These are phyloP conservation scores for Eucalyptus regnans DNA, from an alignment of 345 rosid species.

Conservation along the genomic window DNA sequence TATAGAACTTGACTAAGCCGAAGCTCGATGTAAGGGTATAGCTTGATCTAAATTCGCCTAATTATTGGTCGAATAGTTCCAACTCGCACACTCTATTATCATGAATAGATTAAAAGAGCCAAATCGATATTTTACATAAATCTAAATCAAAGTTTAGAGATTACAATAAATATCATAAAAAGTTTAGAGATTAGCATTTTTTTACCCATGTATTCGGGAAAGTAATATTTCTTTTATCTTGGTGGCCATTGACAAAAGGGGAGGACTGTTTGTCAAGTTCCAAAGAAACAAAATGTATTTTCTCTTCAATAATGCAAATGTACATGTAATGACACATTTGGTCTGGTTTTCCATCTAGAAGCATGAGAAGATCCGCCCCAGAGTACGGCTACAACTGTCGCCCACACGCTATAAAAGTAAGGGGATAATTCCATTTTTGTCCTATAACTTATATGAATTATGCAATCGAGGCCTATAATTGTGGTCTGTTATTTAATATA, in stretches of 20 bases:
- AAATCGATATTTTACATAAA: background rate
- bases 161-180: background rate
- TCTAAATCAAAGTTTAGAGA: background rate
- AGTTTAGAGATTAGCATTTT: background rate
- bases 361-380: background rate
- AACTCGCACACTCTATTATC: rapidly evolving
- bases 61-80: background rate
- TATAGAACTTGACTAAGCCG: background rate
- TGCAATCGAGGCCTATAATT: background rate
- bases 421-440: background rate
- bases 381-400: background rate
- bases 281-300: background rate
- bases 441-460: background rate
- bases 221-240: background rate
- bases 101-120: background rate
- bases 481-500: background rate
- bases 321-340: background rate
- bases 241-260: background rate
- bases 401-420: background rate
- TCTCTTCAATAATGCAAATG: background rate
- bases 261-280: background rate
- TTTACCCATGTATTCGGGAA: background rate
- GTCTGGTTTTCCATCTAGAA: background rate
- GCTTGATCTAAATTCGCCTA: background rate
- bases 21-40: background rate